A percentile compares a stretch with the other conserved stretches of the same genome.
Evolutionary conservation across 2,329 filamentous ascomycete species (phyloP).

Genomic region (Alternaria sp.): DNA sequence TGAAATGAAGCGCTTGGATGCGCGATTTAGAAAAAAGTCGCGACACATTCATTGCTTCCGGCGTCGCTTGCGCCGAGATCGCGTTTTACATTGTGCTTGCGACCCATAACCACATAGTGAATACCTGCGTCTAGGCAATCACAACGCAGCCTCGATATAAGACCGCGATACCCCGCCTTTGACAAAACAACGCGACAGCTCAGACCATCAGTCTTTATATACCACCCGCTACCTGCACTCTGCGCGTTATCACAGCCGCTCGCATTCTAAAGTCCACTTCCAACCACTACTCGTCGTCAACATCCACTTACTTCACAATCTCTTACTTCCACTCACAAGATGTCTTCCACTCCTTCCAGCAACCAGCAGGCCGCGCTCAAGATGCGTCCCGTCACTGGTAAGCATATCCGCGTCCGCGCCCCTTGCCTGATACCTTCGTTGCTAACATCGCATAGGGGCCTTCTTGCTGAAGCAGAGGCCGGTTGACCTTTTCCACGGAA

Average conservation of each 20-base stretch:
- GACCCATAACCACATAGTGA: neutral
- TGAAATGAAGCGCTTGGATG: accelerated
- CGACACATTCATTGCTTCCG: no score
- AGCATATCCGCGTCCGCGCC: neutral
- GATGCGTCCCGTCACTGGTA: neutral
- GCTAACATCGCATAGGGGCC: no score
- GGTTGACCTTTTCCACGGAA: no score
- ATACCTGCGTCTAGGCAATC: neutral
- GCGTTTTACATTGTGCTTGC: neutral
- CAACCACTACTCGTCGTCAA: neutral
- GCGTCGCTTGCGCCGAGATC: neutral
- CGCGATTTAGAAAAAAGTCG: accelerated
- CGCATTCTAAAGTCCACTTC: neutral
- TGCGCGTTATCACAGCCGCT: neutral
- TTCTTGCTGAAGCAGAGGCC: neutral
- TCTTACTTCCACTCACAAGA: no score
- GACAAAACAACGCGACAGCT: neutral
- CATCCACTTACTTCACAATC: neutral
- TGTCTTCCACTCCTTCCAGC: neutral
- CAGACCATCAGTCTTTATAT: neutral
- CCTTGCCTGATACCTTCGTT: no score
- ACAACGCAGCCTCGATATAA: neutral
- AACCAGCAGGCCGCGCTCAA: neutral
- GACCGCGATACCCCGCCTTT: neutral
- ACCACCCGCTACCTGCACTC: neutral